Conservation (phyloP, 345 rosid genomes). For the Ceriops tagal region DNA sequence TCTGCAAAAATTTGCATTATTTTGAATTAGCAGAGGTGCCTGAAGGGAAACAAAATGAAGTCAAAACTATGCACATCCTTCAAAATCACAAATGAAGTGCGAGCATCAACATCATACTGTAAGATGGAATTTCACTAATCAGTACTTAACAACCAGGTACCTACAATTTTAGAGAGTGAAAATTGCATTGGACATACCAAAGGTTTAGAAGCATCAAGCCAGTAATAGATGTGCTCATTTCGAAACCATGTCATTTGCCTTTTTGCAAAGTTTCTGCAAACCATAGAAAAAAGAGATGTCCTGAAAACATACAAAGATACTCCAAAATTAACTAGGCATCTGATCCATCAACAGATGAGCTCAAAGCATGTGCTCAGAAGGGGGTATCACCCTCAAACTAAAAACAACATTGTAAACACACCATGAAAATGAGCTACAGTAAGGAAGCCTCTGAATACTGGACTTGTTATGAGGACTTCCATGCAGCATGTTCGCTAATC, state of each 20-base stretch:
- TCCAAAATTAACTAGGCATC: not conserved
- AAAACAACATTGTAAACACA: not conserved
- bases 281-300: conserved; percentile 9
- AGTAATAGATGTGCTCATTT: conserved; percentile 73
- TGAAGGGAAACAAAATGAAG: not conserved
- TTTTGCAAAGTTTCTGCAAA: conserved; percentile 82
- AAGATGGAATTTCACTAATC: not conserved
- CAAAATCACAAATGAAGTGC: not conserved
- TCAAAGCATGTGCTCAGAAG: not conserved
- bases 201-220: conserved; percentile 89
- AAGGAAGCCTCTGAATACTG: not conserved
- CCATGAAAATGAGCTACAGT: not conserved
- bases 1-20: conserved; percentile 38
- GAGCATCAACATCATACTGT: too few species aligned
- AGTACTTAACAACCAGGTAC: not conserved
- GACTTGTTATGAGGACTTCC: not conserved
- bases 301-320: not conserved
- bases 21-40: conserved; percentile 2
- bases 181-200: conserved; percentile 43
- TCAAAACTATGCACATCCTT: not conserved
- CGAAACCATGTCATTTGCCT: conserved; percentile 96
- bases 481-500: not conserved
- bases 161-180: not conserved
- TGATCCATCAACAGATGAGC: not conserved
- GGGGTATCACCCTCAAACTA: not conserved